Percentiles rank a stretch among this genome's conserved stretches.
Evolutionary conservation across 2,329 filamentous ascomycete genomes (phyloP).

Genomic region (Fusarium paranaense): DNA sequence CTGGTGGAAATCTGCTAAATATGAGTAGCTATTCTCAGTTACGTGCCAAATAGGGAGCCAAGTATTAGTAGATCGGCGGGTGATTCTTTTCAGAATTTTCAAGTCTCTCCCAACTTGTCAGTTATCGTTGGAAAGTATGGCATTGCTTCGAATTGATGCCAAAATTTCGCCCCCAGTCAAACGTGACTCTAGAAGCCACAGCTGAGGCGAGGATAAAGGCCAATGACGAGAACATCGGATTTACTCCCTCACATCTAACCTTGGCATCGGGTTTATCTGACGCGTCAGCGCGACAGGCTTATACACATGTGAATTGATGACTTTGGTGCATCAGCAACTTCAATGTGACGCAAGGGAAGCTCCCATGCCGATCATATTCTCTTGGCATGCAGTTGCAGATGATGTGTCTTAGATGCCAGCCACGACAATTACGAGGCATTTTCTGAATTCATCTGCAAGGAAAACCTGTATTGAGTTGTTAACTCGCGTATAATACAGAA

Average conservation of each 20-base stretch:
- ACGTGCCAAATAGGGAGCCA: not conserved
- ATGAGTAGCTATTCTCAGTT: not conserved
- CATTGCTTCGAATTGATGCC: not conserved
- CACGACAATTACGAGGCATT: not conserved
- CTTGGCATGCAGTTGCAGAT: not conserved
- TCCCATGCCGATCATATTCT: not conserved
- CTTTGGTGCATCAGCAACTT: not conserved
- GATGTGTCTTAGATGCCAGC: not conserved
- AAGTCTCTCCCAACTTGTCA: not conserved
- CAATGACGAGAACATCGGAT: not conserved
- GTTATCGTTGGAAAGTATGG: not conserved
- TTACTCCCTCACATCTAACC: not conserved
- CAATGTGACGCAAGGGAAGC: not conserved
- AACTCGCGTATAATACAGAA: not conserved
- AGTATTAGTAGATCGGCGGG: not conserved
- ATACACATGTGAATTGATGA: not conserved
- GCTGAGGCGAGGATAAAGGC: not conserved
- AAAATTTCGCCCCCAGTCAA: not conserved
- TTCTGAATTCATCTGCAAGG: not conserved
- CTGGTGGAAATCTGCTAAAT: not conserved
- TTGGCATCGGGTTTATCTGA: not conserved
- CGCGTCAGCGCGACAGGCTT: not conserved
- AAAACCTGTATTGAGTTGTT: not conserved
- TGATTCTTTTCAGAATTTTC: not conserved
- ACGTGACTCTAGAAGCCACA: not conserved